These are phyloP conservation scores for Lactifluus echinatus DNA, from an alignment of 768 basidiomycete species.

Conservation along the genomic window DNA sequence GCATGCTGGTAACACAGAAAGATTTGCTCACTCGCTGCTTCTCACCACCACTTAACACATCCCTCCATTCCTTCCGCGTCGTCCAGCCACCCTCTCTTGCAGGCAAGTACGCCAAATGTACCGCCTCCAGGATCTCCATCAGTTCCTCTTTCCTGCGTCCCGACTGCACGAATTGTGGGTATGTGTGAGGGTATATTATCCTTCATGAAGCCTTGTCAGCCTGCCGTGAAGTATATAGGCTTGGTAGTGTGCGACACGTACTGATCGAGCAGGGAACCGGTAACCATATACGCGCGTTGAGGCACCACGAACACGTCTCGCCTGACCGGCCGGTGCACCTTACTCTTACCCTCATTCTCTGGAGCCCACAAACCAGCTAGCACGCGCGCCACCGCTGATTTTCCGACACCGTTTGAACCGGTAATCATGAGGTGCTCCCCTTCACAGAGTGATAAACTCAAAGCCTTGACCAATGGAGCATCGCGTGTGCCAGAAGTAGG, in stretches of 20 bases:
- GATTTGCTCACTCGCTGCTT: slow-evolving; percentile 66
- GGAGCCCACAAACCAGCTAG: slow-evolving; percentile 85
- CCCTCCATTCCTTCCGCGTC: slow-evolving; percentile 91
- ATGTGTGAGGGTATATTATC: slow-evolving; percentile 86
- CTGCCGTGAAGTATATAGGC: neutral
- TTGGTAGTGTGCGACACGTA: slow-evolving; percentile 24
- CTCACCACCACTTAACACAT: slow-evolving; percentile 93
- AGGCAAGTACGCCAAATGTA: slow-evolving; percentile 78
- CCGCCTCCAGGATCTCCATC: slow-evolving; percentile 67
- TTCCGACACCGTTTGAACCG: slow-evolving; percentile 87
- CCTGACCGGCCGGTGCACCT: slow-evolving; percentile 23
- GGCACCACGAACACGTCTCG: slow-evolving; percentile 72
- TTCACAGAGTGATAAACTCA: slow-evolving; percentile 51
- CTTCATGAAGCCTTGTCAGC: slow-evolving; percentile 22
- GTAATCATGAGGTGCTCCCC: slow-evolving; percentile 93
- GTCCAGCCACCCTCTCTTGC: slow-evolving; percentile 84
- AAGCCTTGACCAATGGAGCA: slow-evolving; percentile 50
- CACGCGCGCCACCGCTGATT: slow-evolving; percentile 83
- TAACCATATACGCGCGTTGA: slow-evolving; percentile 88
- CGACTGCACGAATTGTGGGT: slow-evolving; percentile 54
- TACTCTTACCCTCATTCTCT: slow-evolving; percentile 27
- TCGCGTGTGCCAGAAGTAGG: slow-evolving; percentile 26
- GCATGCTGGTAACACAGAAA: neutral
- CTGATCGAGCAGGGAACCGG: slow-evolving; percentile 84
- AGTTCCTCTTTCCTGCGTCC: slow-evolving; percentile 62